Evolutionary conservation across 208 protist genomes (phyloP), one percentile per base, ranked within the genome.

Genomic region (Porcisia hertigi): DNA sequence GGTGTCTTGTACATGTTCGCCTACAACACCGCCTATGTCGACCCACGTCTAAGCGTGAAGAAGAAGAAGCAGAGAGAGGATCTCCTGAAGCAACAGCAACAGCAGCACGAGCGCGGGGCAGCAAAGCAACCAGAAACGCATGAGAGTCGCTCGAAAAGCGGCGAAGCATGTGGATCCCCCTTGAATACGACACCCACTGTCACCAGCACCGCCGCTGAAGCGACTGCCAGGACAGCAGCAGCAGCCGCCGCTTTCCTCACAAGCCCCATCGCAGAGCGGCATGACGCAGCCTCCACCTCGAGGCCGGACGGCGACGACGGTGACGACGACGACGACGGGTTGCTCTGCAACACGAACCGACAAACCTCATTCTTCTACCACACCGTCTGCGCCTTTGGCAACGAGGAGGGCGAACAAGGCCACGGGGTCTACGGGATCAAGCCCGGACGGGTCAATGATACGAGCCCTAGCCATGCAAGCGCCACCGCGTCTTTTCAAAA

Each of bases 1-100:
- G 89, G 86, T 3, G 81, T 87, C 47, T 70, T 94, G 36, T 92
- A 90, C 84, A 66, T 90, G 58, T 91, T 91, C 55, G 87, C 87
- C n/a, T 87, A 87, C 75, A 89, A 88, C 54, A 76, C 64, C 8
- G 64, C 71, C 20, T 80, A 87, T 73, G 64, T 81, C 23, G 64
- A 79, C 30, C 73, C 62, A 30, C 73, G 59, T 45, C 23, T 57
- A 34, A 57, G 70, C 30, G 47, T 74, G 54, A 58, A 62, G 59
- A 63, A 71, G 54, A 58, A 62, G 59, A 63, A 71, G 64, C 60
- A 77, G 72, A 54, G 78, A 20, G 54, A 72, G 30, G 62, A 66
- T 43, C 65, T 60, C 4, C 77, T 57, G 30, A 43, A 81, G 57
- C 49, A 73, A 71, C 63, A 57, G 20, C 30, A n/a, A 14, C 6